Conservation (phyloP, 2,329 filamentous ascomycete genomes). For the Trichophyton schoenleinii region DNA sequence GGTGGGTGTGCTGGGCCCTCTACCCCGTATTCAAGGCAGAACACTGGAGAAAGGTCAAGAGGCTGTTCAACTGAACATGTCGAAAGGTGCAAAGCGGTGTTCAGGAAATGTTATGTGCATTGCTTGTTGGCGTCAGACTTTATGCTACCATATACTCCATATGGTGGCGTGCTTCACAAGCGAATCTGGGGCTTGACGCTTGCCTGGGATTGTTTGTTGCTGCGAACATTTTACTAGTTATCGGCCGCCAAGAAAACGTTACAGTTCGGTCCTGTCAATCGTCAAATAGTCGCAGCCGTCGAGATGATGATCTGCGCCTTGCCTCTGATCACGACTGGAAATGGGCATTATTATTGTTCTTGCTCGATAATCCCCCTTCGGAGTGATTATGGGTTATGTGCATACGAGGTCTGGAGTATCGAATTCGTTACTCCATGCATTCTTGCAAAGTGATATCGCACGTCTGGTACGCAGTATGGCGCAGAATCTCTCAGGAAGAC, state of each 20-base stretch:
- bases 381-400: background rate
- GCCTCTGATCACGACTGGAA: background rate
- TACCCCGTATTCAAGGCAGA: background rate
- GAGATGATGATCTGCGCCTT: background rate
- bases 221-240: background rate
- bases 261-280: constrained; percentile 1
- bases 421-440: too few relatives aligned
- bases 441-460: too few relatives aligned
- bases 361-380: background rate
- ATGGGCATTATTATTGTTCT: background rate
- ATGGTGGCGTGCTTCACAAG: background rate
- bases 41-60: background rate
- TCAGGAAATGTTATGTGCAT: background rate
- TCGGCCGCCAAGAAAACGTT: background rate
- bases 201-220: too few relatives aligned
- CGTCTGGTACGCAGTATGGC: too few relatives aligned
- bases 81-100: background rate
- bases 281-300: background rate
- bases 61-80: background rate
- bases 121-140: background rate
- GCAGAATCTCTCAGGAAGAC: background rate
- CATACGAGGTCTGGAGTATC: background rate
- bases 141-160: background rate
- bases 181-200: background rate
- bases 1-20: background rate